Percentiles rank a stretch among this genome's conserved stretches.
Evolutionary conservation across 768 basidiomycete species (phyloP).

Genomic region (Kwoniella botswanensis): DNA sequence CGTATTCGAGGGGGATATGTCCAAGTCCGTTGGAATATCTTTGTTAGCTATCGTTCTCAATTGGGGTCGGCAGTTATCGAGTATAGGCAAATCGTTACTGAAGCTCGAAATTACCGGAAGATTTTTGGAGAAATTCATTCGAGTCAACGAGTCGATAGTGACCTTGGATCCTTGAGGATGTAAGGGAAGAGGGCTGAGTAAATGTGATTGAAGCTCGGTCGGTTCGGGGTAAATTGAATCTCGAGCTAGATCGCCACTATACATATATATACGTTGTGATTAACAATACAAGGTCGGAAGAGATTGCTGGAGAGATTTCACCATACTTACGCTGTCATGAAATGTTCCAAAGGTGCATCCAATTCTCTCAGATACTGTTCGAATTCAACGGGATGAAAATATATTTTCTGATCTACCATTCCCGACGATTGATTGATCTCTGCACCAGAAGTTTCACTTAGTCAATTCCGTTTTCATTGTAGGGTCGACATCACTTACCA

Average conservation of each 20-base stretch:
- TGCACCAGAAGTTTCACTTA: neutral
- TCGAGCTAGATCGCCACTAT: conserved; percentile 38
- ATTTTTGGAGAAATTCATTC: conserved; percentile 4
- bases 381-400: conserved; percentile 18
- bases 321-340: conserved; percentile 41
- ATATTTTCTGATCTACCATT: neutral
- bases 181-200: conserved; percentile 21
- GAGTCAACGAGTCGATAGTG: conserved; percentile 2
- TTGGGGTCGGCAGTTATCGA: conserved; percentile 5
- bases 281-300: too few species aligned
- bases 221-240: conserved; percentile 18
- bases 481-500: conserved; percentile 23
- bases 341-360: conserved; percentile 44
- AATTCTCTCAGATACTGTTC: conserved; percentile 34
- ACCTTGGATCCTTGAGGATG: conserved; percentile 4
- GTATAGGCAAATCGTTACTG: neutral
- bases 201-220: conserved; percentile 14
- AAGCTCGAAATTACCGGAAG: conserved; percentile 2
- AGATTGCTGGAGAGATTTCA: too few species aligned
- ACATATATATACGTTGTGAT: neutral
- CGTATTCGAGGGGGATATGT: neutral
- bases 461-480: too few species aligned
- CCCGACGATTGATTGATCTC: conserved; percentile 21
- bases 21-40: neutral
- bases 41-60: neutral